A percentile compares a stretch with the other conserved stretches of the same genome.
phyloP scores from a whole-genome alignment of 176 grass and related monocot genomes.

The Tillandsia fasciculata region DNA sequence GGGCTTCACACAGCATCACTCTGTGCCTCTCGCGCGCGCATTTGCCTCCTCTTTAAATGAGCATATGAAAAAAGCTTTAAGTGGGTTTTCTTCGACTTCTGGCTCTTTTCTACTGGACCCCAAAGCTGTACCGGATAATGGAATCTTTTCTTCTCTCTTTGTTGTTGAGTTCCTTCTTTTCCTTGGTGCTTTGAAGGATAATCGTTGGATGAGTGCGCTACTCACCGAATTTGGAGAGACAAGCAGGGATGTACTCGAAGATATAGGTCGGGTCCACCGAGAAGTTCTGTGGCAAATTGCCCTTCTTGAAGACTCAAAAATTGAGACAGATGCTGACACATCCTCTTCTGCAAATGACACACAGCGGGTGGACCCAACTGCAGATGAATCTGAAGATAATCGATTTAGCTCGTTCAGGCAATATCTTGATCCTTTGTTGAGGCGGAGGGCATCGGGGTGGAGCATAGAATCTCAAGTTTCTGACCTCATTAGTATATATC shows the following conservation, averaged over 20 bases:
- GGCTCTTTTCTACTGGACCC: constrained; percentile 28
- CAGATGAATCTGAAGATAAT: constrained; percentile 47
- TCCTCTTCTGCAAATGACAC: constrained; percentile 38
- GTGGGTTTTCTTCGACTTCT: constrained; percentile 49
- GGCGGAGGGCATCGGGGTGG: constrained; percentile 71
- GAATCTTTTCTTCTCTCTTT: constrained; percentile 59
- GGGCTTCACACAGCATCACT: constrained; percentile 93
- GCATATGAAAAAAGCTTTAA: constrained; percentile 72
- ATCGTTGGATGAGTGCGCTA: constrained; percentile 90
- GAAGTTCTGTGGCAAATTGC: constrained; percentile 82
- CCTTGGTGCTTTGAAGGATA: constrained; percentile 87
- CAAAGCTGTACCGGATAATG: constrained; percentile 29
- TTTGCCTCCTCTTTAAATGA: constrained; percentile 81
- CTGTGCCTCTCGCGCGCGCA: constrained; percentile 73
- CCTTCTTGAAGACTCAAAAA: constrained; percentile 61
- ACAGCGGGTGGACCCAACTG: constrained; percentile 33
- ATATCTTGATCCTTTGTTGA: constrained; percentile 92
- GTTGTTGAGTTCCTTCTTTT: constrained; percentile 94
- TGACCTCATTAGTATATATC: constrained; percentile 87
- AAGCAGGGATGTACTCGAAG: constrained; percentile 74
- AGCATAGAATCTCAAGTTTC: constrained; percentile 90
- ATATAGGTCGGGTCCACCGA: constrained; percentile 72
- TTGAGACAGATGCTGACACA: constrained; percentile 33
- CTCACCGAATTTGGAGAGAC: constrained; percentile 81
- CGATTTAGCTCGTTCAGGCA: constrained; percentile 85